Base-by-base conservation (phyloP, 345 rosid species). In the Mallotus nudiflorus region DNA sequence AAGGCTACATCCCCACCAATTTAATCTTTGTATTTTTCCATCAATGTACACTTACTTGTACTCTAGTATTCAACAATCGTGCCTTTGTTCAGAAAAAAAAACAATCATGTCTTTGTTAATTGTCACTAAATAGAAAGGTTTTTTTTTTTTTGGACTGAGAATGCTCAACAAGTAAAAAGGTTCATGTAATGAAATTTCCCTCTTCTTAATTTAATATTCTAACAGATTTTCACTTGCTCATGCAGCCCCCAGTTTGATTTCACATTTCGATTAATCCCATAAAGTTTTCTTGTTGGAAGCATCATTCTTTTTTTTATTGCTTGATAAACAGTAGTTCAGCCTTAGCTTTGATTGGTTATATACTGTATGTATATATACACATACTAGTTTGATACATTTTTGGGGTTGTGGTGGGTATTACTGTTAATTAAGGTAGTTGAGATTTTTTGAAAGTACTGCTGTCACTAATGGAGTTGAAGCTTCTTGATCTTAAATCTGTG, bases 401-500 rank as follows among this genome's bases (percentile, higher is more conserved):
- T 16, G 25, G 18, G 31, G 37, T 62, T 66, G 19, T 71, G 71
- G 22, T 29, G 46, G 46, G 9, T 42, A 42, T 39, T 39, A 39
- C 7, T 68, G 42, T 35, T 9, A 42, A 29, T 49, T 19, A 49
- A 16, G 39, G 55, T 55, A 12, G 54, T 53, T 74, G 63, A 65
- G 67, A 53, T 73, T 72, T 42, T 42, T 42, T 31, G 10, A n/a
- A n/a, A n/a, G 35, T 29, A 15, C 9, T 40, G 0, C 16, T 19
- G 73, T 56, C 73, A 60, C 28, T 35, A 66, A 89, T 89, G 95
- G 85, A 87, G 77, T 51, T 69, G 69, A 75, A 75, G 53, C 49
- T 80, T 50, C 42, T 80, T 61, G 63, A 67, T 66, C 68, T 75
- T 48, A 80, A 77, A 48, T 74, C 80, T 49, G 12, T 79, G 9